phyloP scores from a whole-genome alignment of 768 basidiomycete genomes.

The Clavulina sp. region DNA sequence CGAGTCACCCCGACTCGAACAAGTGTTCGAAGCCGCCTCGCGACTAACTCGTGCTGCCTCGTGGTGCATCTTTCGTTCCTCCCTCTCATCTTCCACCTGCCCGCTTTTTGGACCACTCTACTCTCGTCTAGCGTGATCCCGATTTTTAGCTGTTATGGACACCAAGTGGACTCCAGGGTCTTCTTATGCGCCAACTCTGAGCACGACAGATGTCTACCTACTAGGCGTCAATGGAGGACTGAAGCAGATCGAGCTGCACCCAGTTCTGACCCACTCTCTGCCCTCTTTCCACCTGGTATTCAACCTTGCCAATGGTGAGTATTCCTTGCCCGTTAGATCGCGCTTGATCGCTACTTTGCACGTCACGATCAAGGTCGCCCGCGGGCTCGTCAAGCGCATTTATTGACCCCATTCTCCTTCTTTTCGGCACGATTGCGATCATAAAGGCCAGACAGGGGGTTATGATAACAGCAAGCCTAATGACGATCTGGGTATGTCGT shows the following conservation, averaged over 20 bases:
- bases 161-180: neutral
- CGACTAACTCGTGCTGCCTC: too few species aligned
- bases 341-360: neutral
- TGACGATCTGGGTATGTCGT: neutral
- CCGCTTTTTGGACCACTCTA: neutral
- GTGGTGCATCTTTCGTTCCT: too few species aligned
- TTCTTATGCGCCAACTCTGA: constrained; percentile 50
- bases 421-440: neutral
- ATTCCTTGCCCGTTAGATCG: constrained; percentile 15
- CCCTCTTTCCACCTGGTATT: constrained; percentile 46
- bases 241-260: constrained; percentile 40
- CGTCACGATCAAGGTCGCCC: neutral
- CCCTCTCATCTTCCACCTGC: neutral
- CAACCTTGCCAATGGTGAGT: constrained; percentile 41
- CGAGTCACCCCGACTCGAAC: too few species aligned
- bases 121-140: neutral
- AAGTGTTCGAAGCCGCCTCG: too few species aligned
- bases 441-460: neutral
- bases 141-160: neutral
- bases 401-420: neutral
- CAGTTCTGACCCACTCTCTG: constrained; percentile 40
- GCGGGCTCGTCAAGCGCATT: neutral
- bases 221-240: constrained; percentile 31
- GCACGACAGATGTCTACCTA: constrained; percentile 67
- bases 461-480: neutral